Evolutionary conservation across 139 green algal species (phyloP), one percentile per base, ranked within the genome.

Genomic region (Chlorella sp.): DNA sequence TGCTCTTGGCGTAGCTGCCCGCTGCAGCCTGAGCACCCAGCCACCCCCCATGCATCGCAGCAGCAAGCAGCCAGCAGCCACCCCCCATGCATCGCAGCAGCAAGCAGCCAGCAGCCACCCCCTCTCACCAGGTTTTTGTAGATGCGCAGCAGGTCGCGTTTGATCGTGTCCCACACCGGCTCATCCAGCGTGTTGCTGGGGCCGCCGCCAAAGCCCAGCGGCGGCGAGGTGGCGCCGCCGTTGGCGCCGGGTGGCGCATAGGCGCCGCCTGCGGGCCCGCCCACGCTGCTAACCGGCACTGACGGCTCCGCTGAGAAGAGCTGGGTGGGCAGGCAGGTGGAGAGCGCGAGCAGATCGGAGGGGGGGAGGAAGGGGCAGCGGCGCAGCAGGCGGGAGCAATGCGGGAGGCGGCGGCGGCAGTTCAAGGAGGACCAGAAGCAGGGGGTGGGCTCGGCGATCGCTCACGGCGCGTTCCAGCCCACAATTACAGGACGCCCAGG

Each of bases 131-230:
- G 72, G 86, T 99, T 99, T 6, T 83, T 89, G 22, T 87, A 92
- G 44, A 99, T 97, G 6, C 95, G 94, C 17, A 92, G 76, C n/a
- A 99, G 54, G 88, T 99, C 97, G 6, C 97, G 90, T 84, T 92
- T 94, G 24, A 99, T 91, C 0, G 97, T 99, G 38, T 92, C 87
- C 86, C 85, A 95, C 0, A 99, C 87, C 0, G 95, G 91, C 87
- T 99, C 97, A 70, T 98, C 95, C n/a, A 99, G 91, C 0, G 96
- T 99, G 87, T 94, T 96, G 86, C 92, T 95, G 19, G 68, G 11
- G n/a, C 20, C 70, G 44, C 32, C 54, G 51, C 85, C 85, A 82
- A 83, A 89, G 70, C 79, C 85, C 4, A 75, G 48, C 2, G 85
- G 77, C 26, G 79, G 74, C 70, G 56, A 73, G 30, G 38, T n/a